Evolutionary conservation across 208 protist species (phyloP), one percentile per base, ranked within the genome.

Genomic region (Tetramitus jugosus): DNA sequence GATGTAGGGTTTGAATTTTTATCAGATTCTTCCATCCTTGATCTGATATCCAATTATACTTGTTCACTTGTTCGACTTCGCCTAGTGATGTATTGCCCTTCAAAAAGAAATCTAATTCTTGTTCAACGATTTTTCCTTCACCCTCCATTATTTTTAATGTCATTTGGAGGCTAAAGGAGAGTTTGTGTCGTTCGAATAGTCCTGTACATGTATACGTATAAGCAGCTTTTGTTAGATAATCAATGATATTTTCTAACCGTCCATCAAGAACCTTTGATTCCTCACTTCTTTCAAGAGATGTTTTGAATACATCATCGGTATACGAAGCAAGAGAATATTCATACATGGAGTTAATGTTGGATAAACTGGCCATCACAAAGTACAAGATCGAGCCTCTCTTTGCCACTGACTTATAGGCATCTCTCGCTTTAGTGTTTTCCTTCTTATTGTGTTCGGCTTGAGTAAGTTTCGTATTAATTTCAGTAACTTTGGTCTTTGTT

Each of bases 251-350:
- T 65, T 88, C 87, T 43, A 99, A 86, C 39, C 97, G 89, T 79
- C 95, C 89, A 69, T 91, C 80, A 89, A 93, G 88, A 82, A 96
- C 86, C 84, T 93, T 94, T 31, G 91, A 93, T 10, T 87, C 85
- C 80, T 95, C 89, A 78, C 93, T 92, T 82, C 93, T 91, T 13
- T 89, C 86, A 65, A 99, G 94, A 33, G 94, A 95, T 77, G 94
- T 92, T 31, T 89, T 88, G 86, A 99, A 99, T 20, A 99, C 92
- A 64, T 97, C 94, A 81, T 94, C 86, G 60, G 97, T 80, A 80
- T 97, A 99, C 29, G 96, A 89, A 39, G 87, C 87, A 35, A 99
- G 91, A n/a, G 96, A 98, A 86, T 98, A 98, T 87, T 99, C 95
- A 85, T 99, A 99, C 97, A 99, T 99, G 62, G 90, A 86, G 83